Evolutionary conservation across 1,284 basidiomycete species (phyloP).

Genomic region (Papiliotrema nemorosa): DNA sequence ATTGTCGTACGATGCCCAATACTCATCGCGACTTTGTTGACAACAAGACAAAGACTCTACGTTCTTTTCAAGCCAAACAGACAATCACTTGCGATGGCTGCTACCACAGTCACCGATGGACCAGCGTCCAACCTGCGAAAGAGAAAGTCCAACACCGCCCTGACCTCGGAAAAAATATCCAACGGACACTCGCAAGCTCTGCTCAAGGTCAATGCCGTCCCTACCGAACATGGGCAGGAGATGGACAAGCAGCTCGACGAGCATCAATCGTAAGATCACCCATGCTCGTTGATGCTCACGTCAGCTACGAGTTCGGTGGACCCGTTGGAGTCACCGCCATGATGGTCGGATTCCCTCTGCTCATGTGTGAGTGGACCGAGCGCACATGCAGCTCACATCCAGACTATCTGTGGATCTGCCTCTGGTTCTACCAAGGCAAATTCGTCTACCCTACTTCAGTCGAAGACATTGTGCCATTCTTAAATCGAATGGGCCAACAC

Average conservation of each 20-base stretch:
- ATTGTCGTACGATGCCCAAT: no score
- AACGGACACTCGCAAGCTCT: conserved; percentile 25
- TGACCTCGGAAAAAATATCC: conserved; percentile 23
- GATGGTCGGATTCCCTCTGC: conserved; percentile 83
- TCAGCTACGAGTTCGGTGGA: conserved; percentile 92
- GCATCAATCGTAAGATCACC: conserved; percentile 60
- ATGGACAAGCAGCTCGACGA: conserved; percentile 70
- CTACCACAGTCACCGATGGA: conserved; percentile 1
- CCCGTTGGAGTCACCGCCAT: conserved; percentile 86
- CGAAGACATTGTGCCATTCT: conserved; percentile 73
- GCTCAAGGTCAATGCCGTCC: conserved; percentile 30
- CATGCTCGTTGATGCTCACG: background rate
- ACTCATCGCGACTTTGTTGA: no score
- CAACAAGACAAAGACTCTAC: no score
- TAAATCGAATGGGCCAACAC: conserved; percentile 77
- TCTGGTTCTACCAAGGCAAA: conserved; percentile 91
- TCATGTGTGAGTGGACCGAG: conserved; percentile 47
- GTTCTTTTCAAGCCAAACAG: no score
- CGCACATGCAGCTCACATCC: conserved; percentile 41
- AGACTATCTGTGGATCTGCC: conserved; percentile 99
- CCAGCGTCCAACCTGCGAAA: conserved; percentile 23
- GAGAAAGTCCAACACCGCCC: conserved; percentile 16
- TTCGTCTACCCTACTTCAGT: conserved; percentile 71
- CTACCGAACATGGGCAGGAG: conserved; percentile 64
- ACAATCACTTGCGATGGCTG: background rate